Evolutionary conservation across 1,284 basidiomycete species (phyloP).

Genomic region (Flammula alnicola): DNA sequence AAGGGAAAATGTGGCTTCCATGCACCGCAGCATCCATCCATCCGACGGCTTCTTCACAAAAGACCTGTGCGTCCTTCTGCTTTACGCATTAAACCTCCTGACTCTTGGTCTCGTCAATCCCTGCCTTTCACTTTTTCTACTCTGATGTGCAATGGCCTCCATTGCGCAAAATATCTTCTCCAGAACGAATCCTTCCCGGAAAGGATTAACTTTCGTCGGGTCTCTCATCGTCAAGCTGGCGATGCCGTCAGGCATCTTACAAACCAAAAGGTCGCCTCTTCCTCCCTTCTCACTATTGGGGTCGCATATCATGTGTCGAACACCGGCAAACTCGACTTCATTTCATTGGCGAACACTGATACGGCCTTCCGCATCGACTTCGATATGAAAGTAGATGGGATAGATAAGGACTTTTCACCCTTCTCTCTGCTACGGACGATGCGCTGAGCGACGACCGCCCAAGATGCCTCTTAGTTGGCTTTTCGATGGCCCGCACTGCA

Average conservation of each 20-base stretch:
- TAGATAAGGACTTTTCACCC: constrained; percentile 2
- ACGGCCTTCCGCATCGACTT: constrained; percentile 9
- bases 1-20: too few relatives aligned
- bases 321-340: constrained; percentile 8
- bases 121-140: too few relatives aligned
- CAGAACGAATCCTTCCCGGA: background rate
- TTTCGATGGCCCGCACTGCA: constrained; percentile 35
- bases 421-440: constrained; percentile 2
- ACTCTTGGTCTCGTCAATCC: too few relatives aligned
- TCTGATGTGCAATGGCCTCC: too few relatives aligned
- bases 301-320: constrained; percentile 10
- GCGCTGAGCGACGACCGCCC: background rate
- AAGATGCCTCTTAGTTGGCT: constrained; percentile 31
- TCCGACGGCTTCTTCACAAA: too few relatives aligned
- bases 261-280: background rate
- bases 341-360: constrained; percentile 7
- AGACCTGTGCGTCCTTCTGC: too few relatives aligned
- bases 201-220: constrained; percentile 12
- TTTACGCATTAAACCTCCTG: too few relatives aligned
- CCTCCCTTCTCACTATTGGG: constrained; percentile 7
- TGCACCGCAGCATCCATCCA: too few relatives aligned
- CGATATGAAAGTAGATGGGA: background rate
- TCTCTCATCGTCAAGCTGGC: constrained; percentile 12
- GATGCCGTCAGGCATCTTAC: constrained; percentile 10
- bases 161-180: constrained; percentile 15